phyloP scores from a whole-genome alignment of 1,284 basidiomycete genomes.

The Puccinia hordei region DNA sequence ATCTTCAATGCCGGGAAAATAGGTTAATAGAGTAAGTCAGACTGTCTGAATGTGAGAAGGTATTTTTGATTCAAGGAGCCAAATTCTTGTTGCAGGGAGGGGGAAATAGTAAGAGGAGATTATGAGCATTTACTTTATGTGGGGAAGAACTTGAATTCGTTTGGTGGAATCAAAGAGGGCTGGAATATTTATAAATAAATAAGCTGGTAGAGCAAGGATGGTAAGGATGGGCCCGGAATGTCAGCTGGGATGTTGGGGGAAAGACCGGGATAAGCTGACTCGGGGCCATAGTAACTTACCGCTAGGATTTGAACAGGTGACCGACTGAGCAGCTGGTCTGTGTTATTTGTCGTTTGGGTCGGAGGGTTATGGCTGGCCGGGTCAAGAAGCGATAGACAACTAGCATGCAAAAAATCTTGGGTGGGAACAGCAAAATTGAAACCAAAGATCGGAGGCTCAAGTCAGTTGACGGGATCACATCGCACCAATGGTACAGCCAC shows the following conservation, averaged over 20 bases:
- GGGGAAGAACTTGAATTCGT: not conserved
- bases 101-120: not conserved
- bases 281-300: not conserved
- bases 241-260: constrained; percentile 1
- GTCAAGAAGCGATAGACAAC: constrained; percentile 8
- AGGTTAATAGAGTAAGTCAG: not conserved
- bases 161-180: not conserved
- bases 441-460: not conserved
- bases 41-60: not conserved
- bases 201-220: not conserved
- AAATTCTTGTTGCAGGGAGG: not conserved
- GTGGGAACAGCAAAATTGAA: not conserved
- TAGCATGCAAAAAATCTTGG: not conserved
- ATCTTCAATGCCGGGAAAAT: not conserved
- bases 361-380: constrained; percentile 32
- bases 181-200: not conserved
- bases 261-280: not conserved
- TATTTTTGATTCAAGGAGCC: not conserved
- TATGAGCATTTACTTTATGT: not conserved
- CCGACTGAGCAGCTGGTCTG: constrained; percentile 18
- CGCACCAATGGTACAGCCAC: constrained; percentile 3
- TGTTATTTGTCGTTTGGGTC: constrained; percentile 16
- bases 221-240: not conserved
- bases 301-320: constrained; percentile 25
- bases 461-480: constrained; percentile 21